Conservation (phyloP, 192 early-diverging fungal genomes). For the Oehlia diaphana region DNA sequence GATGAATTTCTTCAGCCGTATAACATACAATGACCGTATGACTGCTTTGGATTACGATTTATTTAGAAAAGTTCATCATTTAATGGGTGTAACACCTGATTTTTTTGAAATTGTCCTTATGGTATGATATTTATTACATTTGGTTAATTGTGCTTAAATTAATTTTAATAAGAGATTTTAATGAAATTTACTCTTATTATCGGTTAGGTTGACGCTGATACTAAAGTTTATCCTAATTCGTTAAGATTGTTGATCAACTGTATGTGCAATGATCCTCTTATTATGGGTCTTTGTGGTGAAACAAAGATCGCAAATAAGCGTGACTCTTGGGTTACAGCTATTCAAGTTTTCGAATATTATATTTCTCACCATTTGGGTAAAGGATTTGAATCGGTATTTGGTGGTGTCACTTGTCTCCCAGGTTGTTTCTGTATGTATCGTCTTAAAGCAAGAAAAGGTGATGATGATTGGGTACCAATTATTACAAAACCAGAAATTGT, state of each 20-base stretch:
- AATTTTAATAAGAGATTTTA: slow-evolving; percentile 3
- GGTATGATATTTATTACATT: slow-evolving; percentile 52
- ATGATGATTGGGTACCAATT: slow-evolving; percentile 78
- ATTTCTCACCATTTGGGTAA: slow-evolving; percentile 93
- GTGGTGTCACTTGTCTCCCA: slow-evolving; percentile 96
- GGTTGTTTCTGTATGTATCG: slow-evolving; percentile 99
- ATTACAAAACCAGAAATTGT: slow-evolving; percentile 91
- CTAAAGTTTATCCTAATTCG: slow-evolving; percentile 74
- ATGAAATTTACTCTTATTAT: not conserved
- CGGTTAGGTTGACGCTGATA: slow-evolving; percentile 83
- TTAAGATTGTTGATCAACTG: slow-evolving; percentile 84
- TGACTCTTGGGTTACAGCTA: slow-evolving; percentile 88
- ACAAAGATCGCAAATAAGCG: slow-evolving; percentile 96
- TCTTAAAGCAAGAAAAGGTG: slow-evolving; percentile 81
- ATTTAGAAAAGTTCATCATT: slow-evolving; percentile 78
- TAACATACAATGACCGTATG: slow-evolving; percentile 86
- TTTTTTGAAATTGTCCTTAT: slow-evolving; percentile 78
- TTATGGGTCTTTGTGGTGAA: slow-evolving; percentile 92
- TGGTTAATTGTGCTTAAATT: not conserved
- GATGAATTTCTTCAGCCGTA: slow-evolving; percentile 92
- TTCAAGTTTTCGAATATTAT: slow-evolving; percentile 98
- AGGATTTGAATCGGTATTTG: slow-evolving; percentile 56
- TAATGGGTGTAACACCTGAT: slow-evolving; percentile 89
- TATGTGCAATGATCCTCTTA: slow-evolving; percentile 92
- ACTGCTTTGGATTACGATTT: slow-evolving; percentile 91